phyloP scores from a whole-genome alignment of 1,284 basidiomycete species.

The Coniferiporia sulphurascens region DNA sequence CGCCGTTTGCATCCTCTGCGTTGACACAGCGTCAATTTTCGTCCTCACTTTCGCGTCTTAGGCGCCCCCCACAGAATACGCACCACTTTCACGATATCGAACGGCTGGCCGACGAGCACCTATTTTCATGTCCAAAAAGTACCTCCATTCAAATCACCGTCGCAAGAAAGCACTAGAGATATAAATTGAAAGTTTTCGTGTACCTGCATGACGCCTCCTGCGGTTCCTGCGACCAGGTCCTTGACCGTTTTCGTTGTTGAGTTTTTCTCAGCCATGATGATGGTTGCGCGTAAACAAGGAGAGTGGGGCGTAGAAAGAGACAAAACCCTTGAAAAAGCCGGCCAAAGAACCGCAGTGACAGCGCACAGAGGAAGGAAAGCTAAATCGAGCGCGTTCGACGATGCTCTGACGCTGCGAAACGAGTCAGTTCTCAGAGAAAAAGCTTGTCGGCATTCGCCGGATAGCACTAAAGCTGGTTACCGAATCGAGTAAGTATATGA shows the following conservation, averaged over 20 bases:
- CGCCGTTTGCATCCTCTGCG: slow-evolving; percentile 89
- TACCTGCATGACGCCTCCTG: slow-evolving; percentile 49
- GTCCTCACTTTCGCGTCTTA: slow-evolving; percentile 8
- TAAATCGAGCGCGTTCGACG: background rate
- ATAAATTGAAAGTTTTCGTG: background rate
- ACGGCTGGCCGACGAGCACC: slow-evolving; percentile 91
- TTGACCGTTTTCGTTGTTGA: slow-evolving; percentile 28
- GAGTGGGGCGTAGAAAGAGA: background rate
- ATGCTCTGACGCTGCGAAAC: background rate
- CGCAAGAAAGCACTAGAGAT: background rate
- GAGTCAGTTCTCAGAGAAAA: slow-evolving; percentile 4
- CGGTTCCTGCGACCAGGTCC: slow-evolving; percentile 41
- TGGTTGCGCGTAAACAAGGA: background rate
- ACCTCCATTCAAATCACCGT: slow-evolving; percentile 17
- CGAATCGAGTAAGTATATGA: background rate
- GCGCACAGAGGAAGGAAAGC: background rate
- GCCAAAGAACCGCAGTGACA: background rate
- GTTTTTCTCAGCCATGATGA: slow-evolving; percentile 17
- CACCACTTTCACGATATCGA: slow-evolving; percentile 96
- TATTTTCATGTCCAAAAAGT: slow-evolving; percentile 26
- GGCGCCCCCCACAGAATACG: slow-evolving; percentile 29
- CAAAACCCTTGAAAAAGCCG: background rate
- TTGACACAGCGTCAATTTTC: slow-evolving; percentile 14
- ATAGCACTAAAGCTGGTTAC: slow-evolving; percentile 1
- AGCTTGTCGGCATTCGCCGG: background rate